A percentile compares a stretch with the other conserved stretches of the same genome.
Evolutionary conservation across 805 yeast species (phyloP).

Genomic region (Ogataea populi-albae): DNA sequence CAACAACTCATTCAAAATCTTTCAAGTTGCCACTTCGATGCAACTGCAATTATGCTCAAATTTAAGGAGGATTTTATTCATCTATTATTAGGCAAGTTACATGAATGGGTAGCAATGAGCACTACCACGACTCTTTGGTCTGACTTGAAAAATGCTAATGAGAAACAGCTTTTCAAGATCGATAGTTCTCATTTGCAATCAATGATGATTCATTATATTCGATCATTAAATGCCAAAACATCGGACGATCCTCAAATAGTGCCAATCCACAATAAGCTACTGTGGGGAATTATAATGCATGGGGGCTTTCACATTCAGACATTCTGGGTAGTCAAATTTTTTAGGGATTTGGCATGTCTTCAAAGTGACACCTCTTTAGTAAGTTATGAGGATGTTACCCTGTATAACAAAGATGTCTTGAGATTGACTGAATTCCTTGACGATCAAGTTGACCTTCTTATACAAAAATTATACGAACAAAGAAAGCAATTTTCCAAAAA

Average conservation of each 20-base stretch:
- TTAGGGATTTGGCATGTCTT: slow-evolving; percentile 29
- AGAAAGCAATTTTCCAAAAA: slow-evolving; percentile 12
- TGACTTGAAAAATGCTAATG: slow-evolving; percentile 4
- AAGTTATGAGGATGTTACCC: slow-evolving; percentile 16
- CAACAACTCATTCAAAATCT: slow-evolving; percentile 10
- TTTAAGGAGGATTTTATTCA: slow-evolving; percentile 17
- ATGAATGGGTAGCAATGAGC: slow-evolving; percentile 15
- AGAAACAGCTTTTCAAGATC: slow-evolving; percentile 7
- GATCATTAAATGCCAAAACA: slow-evolving; percentile 32
- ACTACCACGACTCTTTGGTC: slow-evolving; percentile 5
- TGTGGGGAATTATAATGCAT: slow-evolving; percentile 41
- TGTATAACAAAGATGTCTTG: slow-evolving; percentile 13
- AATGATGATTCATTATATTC: slow-evolving; percentile 38
- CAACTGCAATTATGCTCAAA: slow-evolving; percentile 5
- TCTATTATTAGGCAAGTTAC: slow-evolving; percentile 13
- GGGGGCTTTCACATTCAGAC: slow-evolving; percentile 44
- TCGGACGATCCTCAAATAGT: slow-evolving; percentile 38
- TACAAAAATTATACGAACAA: slow-evolving; percentile 17
- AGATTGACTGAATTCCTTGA: slow-evolving; percentile 13
- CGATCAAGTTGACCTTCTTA: slow-evolving; percentile 5
- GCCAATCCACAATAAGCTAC: slow-evolving; percentile 35
- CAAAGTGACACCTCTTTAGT: slow-evolving; percentile 18
- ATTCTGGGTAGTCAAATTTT: slow-evolving; percentile 41
- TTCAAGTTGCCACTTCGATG: slow-evolving; percentile 11
- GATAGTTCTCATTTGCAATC: slow-evolving; percentile 27